Base-by-base conservation (phyloP, 2,329 filamentous ascomycete species). In the Ceratocystis smalleyi region DNA sequence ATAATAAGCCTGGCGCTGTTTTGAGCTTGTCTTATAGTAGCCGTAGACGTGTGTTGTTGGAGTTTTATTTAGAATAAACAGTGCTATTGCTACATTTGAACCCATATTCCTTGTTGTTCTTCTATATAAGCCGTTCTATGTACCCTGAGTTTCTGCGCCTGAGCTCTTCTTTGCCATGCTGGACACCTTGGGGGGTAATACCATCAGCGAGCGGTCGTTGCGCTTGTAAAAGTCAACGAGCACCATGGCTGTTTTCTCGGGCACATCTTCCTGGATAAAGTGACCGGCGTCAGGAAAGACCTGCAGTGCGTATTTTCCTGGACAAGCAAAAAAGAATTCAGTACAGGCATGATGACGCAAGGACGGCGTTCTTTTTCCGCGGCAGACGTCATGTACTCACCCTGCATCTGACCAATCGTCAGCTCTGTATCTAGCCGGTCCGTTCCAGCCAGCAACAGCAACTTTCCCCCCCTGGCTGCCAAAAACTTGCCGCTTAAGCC, bases 351-450 rank as follows among this genome's bases (percentile, higher is more conserved):
- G n/a, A n/a, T n/a, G n/a, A n/a, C n/a, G 6, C 6, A 17, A 19
- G 3, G 35, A 55, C 7, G 12, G 22, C 1, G 61, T 12, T 35
- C 7, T 51, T 8, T 19, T 51, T 5, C 24, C 10, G 5, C 47
- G 7, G 10, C 2, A 17, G 10, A 45, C 51, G 17, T 0, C 27
- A 59, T 30, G 15, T 12, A 64, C 74, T 69, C 76, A 88, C 89
- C 91, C 78, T 96, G 91, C 91, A 96, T 96, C 75, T 96, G 91
- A 17, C 91, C 91, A 73, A 96, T 96, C 74, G 89, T 96, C 71
- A 96, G 76, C 71, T 95, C 91, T 68, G 89, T 95, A 72, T 96
- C 91, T 65, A 96, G 74, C 60, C 91, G 80, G 75, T 96, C 92
- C 10, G 91, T 96, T 19, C 91, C 91, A 2, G 91, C 92, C 40